These are phyloP conservation scores for Suillus subaureus DNA, from an alignment of 768 basidiomycete species.

Conservation along the genomic window DNA sequence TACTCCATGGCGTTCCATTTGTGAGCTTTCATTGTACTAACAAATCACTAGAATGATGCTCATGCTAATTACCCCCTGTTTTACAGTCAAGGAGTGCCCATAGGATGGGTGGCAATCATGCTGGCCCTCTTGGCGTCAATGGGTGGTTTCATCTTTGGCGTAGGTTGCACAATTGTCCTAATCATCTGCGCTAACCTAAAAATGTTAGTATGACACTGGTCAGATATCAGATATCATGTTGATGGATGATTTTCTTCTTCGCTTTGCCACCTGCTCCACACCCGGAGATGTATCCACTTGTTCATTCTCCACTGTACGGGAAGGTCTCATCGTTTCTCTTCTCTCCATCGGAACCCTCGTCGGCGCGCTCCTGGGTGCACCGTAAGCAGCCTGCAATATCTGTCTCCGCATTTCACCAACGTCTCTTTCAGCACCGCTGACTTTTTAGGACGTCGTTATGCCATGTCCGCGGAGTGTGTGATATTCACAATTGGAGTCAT, in stretches of 20 bases:
- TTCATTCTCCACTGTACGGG: constrained; percentile 55
- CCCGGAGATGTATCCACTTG: constrained; percentile 45
- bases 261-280: constrained; percentile 57
- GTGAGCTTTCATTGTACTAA: constrained; percentile 10
- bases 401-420: not conserved
- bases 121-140: constrained; percentile 69
- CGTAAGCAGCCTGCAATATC: constrained; percentile 40
- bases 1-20: constrained; percentile 20
- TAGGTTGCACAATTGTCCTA: constrained; percentile 13
- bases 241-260: constrained; percentile 67
- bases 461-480: constrained; percentile 62
- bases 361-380: constrained; percentile 63
- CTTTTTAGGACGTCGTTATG: constrained; percentile 62
- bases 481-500: constrained; percentile 64
- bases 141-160: constrained; percentile 68
- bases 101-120: constrained; percentile 64
- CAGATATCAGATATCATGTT: constrained; percentile 78
- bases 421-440: constrained; percentile 53
- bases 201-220: constrained; percentile 62
- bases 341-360: constrained; percentile 71
- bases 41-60: not conserved
- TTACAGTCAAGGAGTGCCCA: constrained; percentile 57
- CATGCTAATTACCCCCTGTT: constrained; percentile 1
- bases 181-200: constrained; percentile 8
- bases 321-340: constrained; percentile 69